Percentiles rank a stretch among this genome's conserved stretches.
These are phyloP conservation scores for Phaffomyces thermotolerans DNA, from an alignment of 805 yeast species.

Conservation along the genomic window DNA sequence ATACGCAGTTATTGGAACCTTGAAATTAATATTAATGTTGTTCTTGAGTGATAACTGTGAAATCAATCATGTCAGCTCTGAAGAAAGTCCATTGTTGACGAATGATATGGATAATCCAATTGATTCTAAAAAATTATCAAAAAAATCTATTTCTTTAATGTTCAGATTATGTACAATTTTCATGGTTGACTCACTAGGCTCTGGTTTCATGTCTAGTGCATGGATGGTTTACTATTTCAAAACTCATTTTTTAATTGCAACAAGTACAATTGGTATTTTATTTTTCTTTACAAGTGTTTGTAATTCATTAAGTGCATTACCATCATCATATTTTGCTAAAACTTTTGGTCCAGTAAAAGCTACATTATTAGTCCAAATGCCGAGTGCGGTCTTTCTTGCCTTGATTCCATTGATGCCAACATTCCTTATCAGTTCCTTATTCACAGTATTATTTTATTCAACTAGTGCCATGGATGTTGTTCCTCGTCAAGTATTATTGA, in stretches of 20 bases:
- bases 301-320: constrained; percentile 64
- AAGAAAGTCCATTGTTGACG: constrained; percentile 21
- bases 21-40: constrained; percentile 45
- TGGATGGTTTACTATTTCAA: constrained; percentile 84
- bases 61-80: constrained; percentile 9
- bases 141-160: constrained; percentile 36
- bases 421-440: constrained; percentile 37
- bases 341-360: constrained; percentile 73
- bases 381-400: constrained; percentile 62
- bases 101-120: background rate
- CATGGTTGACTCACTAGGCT: constrained; percentile 81
- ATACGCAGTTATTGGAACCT: constrained; percentile 47
- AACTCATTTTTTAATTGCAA: constrained; percentile 43
- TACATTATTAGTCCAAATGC: constrained; percentile 65
- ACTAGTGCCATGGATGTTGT: constrained; percentile 85
- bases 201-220: constrained; percentile 81
- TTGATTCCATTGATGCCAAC: constrained; percentile 39
- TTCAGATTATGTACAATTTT: constrained; percentile 50
- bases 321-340: constrained; percentile 66
- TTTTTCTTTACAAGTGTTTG: constrained; percentile 58
- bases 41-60: constrained; percentile 51
- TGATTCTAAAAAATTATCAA: constrained; percentile 24
- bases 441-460: constrained; percentile 49
- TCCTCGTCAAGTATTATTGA: constrained; percentile 76
- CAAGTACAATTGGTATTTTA: constrained; percentile 55